Evolutionary conservation across 768 basidiomycete species (phyloP).

Genomic region (Lyophyllum semitale): DNA sequence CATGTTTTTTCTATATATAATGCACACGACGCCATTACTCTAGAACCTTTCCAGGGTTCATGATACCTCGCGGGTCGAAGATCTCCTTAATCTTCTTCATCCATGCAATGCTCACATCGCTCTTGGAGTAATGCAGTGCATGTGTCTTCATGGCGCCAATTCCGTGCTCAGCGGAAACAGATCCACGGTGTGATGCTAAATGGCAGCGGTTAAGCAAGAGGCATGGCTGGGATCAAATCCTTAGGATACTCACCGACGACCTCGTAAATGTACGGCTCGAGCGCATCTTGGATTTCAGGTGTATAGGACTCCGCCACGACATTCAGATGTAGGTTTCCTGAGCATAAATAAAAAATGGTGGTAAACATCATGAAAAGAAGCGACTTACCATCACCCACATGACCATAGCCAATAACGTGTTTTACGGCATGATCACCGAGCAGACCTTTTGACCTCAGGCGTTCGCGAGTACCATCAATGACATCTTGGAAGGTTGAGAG

Average conservation of each 20-base stretch:
- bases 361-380: neutral
- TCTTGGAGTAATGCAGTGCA: slow-evolving; percentile 88
- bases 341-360: neutral
- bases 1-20: neutral
- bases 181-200: slow-evolving; percentile 77
- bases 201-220: neutral
- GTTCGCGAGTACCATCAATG: slow-evolving; percentile 78
- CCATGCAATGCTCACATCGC: slow-evolving; percentile 71
- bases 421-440: slow-evolving; percentile 75
- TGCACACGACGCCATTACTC: slow-evolving; percentile 27
- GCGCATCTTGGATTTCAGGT: slow-evolving; percentile 78
- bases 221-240: neutral
- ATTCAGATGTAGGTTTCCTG: slow-evolving; percentile 94
- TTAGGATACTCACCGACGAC: slow-evolving; percentile 63
- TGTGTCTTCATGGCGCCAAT: slow-evolving; percentile 95
- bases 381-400: slow-evolving; percentile 89
- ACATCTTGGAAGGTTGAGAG: slow-evolving; percentile 83
- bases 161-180: slow-evolving; percentile 96
- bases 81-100: slow-evolving; percentile 90
- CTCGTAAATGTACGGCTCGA: slow-evolving; percentile 96
- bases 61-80: slow-evolving; percentile 89
- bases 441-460: slow-evolving; percentile 67
- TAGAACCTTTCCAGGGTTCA: slow-evolving; percentile 90
- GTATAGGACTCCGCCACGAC: slow-evolving; percentile 82
- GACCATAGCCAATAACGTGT: slow-evolving; percentile 91